Conservation (phyloP, 805 yeast species). For the Soucietia sequanensis region DNA sequence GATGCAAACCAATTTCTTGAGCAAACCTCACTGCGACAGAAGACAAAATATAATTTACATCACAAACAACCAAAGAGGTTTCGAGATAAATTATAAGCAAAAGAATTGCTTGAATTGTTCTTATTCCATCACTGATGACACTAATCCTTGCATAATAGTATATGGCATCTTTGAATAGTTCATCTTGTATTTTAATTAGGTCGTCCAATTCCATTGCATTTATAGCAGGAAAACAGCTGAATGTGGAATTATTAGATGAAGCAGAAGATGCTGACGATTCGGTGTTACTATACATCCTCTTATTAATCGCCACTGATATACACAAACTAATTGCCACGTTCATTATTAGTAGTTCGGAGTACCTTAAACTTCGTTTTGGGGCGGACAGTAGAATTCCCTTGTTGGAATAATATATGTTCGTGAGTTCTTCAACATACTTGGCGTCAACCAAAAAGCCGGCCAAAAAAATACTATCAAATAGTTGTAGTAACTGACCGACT, state of each 20-base stretch:
- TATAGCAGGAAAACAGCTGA: constrained; percentile 4
- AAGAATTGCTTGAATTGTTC: constrained; percentile 51
- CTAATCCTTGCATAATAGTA: constrained; percentile 53
- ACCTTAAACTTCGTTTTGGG: constrained; percentile 18
- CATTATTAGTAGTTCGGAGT: constrained; percentile 35
- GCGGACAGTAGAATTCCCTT: no score
- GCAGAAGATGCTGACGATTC: not conserved
- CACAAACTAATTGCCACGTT: constrained; percentile 23
- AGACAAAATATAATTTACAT: constrained; percentile 27
- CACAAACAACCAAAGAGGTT: constrained; percentile 25
- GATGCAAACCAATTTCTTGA: constrained; percentile 41
- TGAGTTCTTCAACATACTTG: constrained; percentile 16
- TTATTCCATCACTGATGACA: constrained; percentile 49
- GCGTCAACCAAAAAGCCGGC: constrained; percentile 19
- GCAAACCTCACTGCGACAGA: constrained; percentile 39
- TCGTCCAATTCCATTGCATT: constrained; percentile 10
- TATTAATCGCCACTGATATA: constrained; percentile 3
- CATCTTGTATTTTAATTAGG: constrained; percentile 16
- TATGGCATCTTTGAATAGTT: constrained; percentile 32
- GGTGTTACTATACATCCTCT: not conserved
- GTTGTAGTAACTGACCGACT: constrained; percentile 4
- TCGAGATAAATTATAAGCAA: constrained; percentile 43
- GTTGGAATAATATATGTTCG: constrained; percentile 21
- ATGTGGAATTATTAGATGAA: not conserved
- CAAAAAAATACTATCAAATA: constrained; percentile 13